Conservation (phyloP, 345 rosid species). For the Alliaria petiolata region DNA sequence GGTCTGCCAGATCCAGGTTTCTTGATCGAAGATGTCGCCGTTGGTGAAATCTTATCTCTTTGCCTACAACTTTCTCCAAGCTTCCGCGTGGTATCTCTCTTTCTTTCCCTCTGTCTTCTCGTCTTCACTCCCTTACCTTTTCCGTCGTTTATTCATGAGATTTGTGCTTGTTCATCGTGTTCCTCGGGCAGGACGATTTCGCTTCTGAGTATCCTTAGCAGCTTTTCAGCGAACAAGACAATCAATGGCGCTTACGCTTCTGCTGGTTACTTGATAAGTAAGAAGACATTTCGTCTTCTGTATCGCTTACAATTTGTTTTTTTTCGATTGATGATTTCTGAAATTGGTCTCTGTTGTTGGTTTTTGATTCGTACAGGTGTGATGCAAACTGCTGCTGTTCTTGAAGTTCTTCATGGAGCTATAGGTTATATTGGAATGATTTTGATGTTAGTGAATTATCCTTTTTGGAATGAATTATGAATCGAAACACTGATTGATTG, state of each 20-base stretch:
- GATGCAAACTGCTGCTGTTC: constrained; percentile 50
- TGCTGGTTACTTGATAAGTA: constrained; percentile 64
- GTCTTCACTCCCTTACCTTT: neutral
- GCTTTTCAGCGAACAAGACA: constrained; percentile 36
- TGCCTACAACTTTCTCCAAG: constrained; percentile 70
- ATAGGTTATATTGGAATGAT: constrained; percentile 37
- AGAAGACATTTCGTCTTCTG: constrained; percentile 6
- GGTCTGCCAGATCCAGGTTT: neutral
- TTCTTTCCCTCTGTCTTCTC: neutral
- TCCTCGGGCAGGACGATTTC: constrained; percentile 56
- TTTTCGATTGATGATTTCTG: neutral
- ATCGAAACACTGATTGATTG: neutral
- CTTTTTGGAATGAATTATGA: constrained; percentile 5
- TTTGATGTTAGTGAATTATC: neutral
- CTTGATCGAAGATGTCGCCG: constrained; percentile 19
- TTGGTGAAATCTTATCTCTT: constrained; percentile 53
- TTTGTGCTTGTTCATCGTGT: neutral
- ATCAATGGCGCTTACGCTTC: constrained; percentile 55
- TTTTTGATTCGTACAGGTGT: constrained; percentile 39
- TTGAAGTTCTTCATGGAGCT: constrained; percentile 88
- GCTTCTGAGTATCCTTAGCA: constrained; percentile 38
- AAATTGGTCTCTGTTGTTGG: neutral
- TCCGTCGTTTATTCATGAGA: neutral
- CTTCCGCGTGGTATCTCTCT: constrained; percentile 45
- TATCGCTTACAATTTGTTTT: neutral